Evolutionary conservation across 768 basidiomycete genomes (phyloP).

Genomic region (Mycena alexandri): DNA sequence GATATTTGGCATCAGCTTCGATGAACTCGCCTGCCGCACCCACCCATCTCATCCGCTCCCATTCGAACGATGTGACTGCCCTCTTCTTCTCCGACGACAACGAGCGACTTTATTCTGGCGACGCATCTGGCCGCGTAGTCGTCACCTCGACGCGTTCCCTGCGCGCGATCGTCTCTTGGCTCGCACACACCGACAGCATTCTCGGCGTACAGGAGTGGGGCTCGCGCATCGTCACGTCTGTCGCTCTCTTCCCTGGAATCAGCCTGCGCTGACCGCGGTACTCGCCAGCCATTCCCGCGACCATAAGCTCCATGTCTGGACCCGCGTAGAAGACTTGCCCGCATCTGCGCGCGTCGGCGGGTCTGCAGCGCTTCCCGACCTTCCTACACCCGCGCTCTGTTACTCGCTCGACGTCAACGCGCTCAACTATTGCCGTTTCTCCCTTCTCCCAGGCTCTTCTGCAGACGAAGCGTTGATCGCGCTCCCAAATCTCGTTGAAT

Average conservation of each 20-base stretch:
- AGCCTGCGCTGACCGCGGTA: slow-evolving; percentile 7
- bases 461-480: slow-evolving; percentile 69
- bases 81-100: slow-evolving; percentile 79
- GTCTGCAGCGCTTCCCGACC: slow-evolving; percentile 65
- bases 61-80: slow-evolving; percentile 71
- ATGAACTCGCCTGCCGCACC: slow-evolving; percentile 63
- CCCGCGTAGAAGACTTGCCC: slow-evolving; percentile 59
- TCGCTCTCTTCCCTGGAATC: slow-evolving; percentile 37
- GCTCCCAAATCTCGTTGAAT: slow-evolving; percentile 91
- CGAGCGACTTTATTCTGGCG: slow-evolving; percentile 88
- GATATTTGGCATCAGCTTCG: neutral
- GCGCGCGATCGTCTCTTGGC: slow-evolving; percentile 82
- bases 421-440: slow-evolving; percentile 93
- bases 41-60: slow-evolving; percentile 80
- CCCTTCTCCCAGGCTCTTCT: slow-evolving; percentile 59
- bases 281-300: slow-evolving; percentile 81
- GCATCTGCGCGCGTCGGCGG: slow-evolving; percentile 62
- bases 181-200: slow-evolving; percentile 81
- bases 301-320: slow-evolving; percentile 87
- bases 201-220: slow-evolving; percentile 86
- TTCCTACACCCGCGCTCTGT: slow-evolving; percentile 62
- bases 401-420: slow-evolving; percentile 92
- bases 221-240: slow-evolving; percentile 80
- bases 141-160: slow-evolving; percentile 82
- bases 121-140: slow-evolving; percentile 81